Evolutionary conservation across 148 eudicot genomes (phyloP).

Genomic region (Persicaria maculosa): DNA sequence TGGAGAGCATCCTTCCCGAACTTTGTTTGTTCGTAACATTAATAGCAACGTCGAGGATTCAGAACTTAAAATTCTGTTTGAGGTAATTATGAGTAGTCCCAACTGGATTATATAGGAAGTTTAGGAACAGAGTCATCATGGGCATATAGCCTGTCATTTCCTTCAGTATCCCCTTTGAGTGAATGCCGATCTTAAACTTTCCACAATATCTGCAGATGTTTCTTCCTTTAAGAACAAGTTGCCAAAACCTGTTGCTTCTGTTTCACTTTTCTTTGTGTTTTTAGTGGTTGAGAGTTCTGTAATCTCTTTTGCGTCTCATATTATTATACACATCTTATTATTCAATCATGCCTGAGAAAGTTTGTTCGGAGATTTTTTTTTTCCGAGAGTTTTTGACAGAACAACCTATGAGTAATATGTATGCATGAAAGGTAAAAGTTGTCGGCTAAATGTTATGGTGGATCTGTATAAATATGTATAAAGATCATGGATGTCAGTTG

Average conservation of each 20-base stretch:
- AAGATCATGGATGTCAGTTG: neutral
- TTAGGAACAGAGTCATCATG: neutral
- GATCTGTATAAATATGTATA: neutral
- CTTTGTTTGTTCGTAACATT: slow-evolving; percentile 83
- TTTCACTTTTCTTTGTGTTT: neutral
- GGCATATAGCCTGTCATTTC: slow-evolving; percentile 1
- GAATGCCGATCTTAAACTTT: neutral
- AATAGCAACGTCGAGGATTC: slow-evolving; percentile 89
- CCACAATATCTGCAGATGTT: neutral
- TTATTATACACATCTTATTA: neutral
- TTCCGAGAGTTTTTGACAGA: too few species aligned
- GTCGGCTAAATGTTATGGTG: neutral
- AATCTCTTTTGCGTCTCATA: neutral
- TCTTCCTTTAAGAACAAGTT: neutral
- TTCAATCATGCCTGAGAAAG: neutral
- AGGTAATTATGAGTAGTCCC: slow-evolving; percentile 38
- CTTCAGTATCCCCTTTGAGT: neutral
- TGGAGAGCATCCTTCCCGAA: slow-evolving; percentile 91
- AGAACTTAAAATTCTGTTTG: slow-evolving; percentile 64
- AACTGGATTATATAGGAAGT: neutral
- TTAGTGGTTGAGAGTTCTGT: neutral
- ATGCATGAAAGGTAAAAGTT: slow-evolving; percentile 7
- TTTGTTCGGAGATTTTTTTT: too few species aligned
- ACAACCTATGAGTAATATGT: neutral
- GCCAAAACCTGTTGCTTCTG: neutral